Conservation (phyloP, 208 protist species). For the Trichomonas vaginalis region DNA sequence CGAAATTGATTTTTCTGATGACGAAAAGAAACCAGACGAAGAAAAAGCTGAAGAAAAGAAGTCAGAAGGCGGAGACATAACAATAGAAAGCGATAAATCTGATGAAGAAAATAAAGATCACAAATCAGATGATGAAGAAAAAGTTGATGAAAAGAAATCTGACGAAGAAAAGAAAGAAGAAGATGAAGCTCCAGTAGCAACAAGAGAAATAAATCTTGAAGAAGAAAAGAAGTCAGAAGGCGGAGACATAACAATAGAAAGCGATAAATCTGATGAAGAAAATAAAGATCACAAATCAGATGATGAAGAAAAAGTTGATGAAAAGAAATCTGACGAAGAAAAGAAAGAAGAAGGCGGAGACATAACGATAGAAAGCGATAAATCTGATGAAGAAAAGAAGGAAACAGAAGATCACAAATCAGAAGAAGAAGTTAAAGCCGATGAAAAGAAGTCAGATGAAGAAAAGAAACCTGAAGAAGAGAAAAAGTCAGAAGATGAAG, state of each 20-base stretch:
- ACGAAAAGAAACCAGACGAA: background rate
- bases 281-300: background rate
- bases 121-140: background rate
- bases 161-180: background rate
- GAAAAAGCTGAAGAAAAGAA: background rate
- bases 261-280: background rate
- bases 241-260: background rate
- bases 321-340: background rate
- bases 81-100: background rate
- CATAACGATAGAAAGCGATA: background rate
- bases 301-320: background rate
- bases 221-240: background rate
- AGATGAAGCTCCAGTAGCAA: background rate
- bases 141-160: background rate
- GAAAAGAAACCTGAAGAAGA: background rate
- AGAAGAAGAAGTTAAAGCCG: background rate
- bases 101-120: no score
- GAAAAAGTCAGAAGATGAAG: no score
- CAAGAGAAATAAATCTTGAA: no score
- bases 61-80: no score
- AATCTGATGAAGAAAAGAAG: background rate
- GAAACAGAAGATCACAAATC: background rate
- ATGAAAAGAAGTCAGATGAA: background rate
- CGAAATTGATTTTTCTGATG: background rate
- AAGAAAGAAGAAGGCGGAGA: background rate